Evolutionary conservation across 148 eudicot genomes (phyloP).

Genomic region (Cornus kousa): DNA sequence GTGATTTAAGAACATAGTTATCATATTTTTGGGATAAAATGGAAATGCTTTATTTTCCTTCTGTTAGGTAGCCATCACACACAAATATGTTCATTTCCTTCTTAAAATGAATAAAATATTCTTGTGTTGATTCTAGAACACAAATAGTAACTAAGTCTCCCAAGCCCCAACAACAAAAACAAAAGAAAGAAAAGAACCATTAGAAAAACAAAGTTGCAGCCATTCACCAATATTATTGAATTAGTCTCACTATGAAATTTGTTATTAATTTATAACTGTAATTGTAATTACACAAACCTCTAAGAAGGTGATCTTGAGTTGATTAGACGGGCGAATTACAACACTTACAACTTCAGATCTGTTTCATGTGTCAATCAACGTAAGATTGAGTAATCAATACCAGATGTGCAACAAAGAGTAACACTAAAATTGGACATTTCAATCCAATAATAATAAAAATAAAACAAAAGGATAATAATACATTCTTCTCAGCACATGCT

Average conservation of each 20-base stretch:
- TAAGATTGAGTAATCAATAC: neutral
- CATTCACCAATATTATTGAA: neutral
- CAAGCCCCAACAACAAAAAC: neutral
- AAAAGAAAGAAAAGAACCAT: neutral
- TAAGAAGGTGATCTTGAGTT: constrained; percentile 92
- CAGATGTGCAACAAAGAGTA: neutral
- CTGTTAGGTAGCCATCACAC: too few species aligned
- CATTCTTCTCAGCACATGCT: neutral
- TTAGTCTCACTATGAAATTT: neutral
- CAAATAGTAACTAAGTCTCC: neutral
- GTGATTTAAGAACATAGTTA: too few species aligned
- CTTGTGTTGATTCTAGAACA: too few species aligned
- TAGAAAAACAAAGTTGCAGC: neutral
- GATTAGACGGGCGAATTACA: constrained; percentile 71
- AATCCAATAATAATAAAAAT: neutral
- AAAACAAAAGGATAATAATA: neutral
- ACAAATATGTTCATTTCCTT: neutral
- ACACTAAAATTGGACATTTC: neutral
- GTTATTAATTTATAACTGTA: neutral
- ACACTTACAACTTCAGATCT: constrained; percentile 93
- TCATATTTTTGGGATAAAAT: too few species aligned
- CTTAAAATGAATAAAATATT: neutral
- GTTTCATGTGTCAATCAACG: constrained; percentile 11
- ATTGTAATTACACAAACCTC: constrained; percentile 55
- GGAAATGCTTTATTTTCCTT: too few species aligned